These are phyloP conservation scores for Pleurotus djamor DNA, from an alignment of 768 basidiomycete species.

Conservation along the genomic window DNA sequence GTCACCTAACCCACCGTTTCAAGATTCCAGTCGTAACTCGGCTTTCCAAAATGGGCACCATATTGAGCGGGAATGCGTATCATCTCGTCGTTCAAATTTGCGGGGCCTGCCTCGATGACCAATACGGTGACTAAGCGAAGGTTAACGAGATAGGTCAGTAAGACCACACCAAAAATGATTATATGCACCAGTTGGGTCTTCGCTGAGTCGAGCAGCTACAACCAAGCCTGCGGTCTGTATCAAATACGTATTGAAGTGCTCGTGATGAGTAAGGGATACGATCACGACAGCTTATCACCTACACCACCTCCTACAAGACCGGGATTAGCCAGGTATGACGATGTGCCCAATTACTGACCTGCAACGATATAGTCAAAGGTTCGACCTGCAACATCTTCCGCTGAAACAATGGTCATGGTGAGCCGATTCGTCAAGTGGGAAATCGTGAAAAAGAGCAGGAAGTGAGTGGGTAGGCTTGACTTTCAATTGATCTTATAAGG, in stretches of 20 bases:
- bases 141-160: neutral
- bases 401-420: neutral
- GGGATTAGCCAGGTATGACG: neutral
- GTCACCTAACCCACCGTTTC: neutral
- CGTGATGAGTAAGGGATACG: too few relatives aligned
- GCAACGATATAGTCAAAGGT: constrained; percentile 1
- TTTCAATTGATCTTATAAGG: too few relatives aligned
- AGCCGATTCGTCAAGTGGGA: neutral
- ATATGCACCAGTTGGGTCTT: constrained; percentile 7
- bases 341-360: neutral
- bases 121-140: constrained; percentile 5
- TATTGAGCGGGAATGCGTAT: constrained; percentile 10
- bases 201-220: constrained; percentile 13
- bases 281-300: neutral
- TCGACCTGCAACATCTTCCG: neutral
- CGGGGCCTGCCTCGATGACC: constrained; percentile 15
- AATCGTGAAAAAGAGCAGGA: too few relatives aligned
- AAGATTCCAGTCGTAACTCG: constrained; percentile 17
- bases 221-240: constrained; percentile 13
- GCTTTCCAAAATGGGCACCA: constrained; percentile 13
- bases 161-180: neutral
- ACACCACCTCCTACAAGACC: neutral
- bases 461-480: too few relatives aligned
- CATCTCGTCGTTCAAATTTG: constrained; percentile 10
- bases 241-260: neutral